Evolutionary conservation across 2,329 filamentous ascomycete species (phyloP).

Genomic region (Fusarium metavorans): DNA sequence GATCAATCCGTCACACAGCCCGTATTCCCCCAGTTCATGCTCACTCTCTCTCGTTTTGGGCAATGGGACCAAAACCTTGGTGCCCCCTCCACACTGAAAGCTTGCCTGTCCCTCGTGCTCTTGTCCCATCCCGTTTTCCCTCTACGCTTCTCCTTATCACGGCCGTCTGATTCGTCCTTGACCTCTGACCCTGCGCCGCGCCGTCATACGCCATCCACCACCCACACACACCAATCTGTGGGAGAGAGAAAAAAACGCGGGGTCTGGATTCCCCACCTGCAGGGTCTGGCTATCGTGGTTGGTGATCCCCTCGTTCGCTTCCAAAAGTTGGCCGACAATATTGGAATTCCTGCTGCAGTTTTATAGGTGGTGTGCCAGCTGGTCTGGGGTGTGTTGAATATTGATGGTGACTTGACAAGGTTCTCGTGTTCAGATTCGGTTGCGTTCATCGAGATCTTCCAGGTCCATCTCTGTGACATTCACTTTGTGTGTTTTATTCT

Average conservation of each 20-base stretch:
- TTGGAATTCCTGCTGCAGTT: slow-evolving; percentile 5
- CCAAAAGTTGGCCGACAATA: slow-evolving; percentile 9
- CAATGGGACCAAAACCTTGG: slow-evolving; percentile 33
- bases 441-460: slow-evolving; percentile 2
- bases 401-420: not conserved
- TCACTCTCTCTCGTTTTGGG: slow-evolving; percentile 22
- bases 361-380: slow-evolving; percentile 1
- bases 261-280: slow-evolving; percentile 40
- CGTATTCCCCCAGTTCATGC: not conserved
- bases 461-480: not conserved
- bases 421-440: not conserved
- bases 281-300: slow-evolving; percentile 36
- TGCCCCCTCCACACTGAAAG: slow-evolving; percentile 23
- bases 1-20: slow-evolving; percentile 28
- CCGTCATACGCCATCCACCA: slow-evolving; percentile 34
- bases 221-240: not conserved
- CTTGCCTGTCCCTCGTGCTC: slow-evolving; percentile 32
- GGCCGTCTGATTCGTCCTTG: slow-evolving; percentile 36
- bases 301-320: slow-evolving; percentile 16
- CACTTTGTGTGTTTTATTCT: not conserved
- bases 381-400: not conserved
- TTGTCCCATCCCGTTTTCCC: slow-evolving; percentile 25
- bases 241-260: slow-evolving; percentile 38
- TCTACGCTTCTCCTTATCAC: slow-evolving; percentile 40
- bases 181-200: slow-evolving; percentile 30